Evolutionary conservation across 1,284 basidiomycete genomes (phyloP).

Genomic region (Naganishia cerealis): DNA sequence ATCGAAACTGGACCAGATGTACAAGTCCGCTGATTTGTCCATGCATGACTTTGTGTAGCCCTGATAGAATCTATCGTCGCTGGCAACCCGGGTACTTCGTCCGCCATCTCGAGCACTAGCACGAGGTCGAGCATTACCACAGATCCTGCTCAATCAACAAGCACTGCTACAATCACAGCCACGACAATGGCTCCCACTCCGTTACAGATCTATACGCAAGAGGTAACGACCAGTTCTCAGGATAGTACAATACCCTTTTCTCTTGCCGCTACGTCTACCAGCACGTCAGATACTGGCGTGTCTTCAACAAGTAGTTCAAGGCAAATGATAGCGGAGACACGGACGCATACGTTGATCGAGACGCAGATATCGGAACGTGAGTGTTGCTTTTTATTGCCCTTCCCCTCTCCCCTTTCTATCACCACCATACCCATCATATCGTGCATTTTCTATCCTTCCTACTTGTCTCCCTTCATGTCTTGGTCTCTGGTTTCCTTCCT

Average conservation of each 20-base stretch:
- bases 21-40: background rate
- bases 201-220: background rate
- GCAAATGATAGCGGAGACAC: background rate
- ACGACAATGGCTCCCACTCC: too few species aligned
- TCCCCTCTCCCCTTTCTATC: background rate
- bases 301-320: background rate
- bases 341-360: background rate
- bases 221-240: background rate
- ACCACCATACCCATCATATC: conserved; percentile 2
- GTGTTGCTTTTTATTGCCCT: background rate
- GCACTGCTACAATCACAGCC: background rate
- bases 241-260: background rate
- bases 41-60: background rate
- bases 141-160: background rate
- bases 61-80: conserved; percentile 23
- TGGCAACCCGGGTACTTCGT: background rate
- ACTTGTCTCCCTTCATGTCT: background rate
- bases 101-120: background rate
- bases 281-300: background rate
- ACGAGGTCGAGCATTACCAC: background rate
- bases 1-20: background rate
- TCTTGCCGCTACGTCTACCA: background rate
- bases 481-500: background rate
- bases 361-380: conserved; percentile 1
- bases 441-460: background rate